Conservation (phyloP, 2,329 filamentous ascomycete species). For the Akanthomyces muscarius region DNA sequence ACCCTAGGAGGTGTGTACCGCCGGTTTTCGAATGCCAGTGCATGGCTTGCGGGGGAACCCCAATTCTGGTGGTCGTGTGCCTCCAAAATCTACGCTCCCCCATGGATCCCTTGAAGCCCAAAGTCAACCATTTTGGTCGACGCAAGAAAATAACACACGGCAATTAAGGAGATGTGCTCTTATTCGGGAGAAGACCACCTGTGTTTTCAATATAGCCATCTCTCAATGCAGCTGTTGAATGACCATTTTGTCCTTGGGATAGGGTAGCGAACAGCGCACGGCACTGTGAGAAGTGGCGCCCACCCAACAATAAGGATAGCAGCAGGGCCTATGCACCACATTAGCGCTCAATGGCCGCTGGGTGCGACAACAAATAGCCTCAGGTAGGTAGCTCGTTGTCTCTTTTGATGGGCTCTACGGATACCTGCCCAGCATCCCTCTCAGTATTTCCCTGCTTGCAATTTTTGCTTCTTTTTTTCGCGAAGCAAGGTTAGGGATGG, state of each 20-base stretch:
- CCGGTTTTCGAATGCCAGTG: neutral
- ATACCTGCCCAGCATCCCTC: neutral
- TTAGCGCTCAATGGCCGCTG: neutral
- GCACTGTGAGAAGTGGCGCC: neutral
- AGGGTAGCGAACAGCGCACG: neutral
- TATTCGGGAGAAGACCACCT: neutral
- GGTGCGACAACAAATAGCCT: neutral
- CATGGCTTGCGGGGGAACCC: neutral
- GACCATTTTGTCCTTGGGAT: neutral
- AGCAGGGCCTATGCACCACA: neutral
- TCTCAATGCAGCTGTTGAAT: neutral
- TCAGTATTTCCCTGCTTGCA: neutral
- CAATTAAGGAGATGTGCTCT: neutral
- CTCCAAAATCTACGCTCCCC: neutral
- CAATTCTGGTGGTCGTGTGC: neutral
- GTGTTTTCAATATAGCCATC: neutral
- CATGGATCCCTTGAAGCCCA: neutral
- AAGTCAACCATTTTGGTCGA: neutral
- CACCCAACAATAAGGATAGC: neutral
- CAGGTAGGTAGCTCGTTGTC: neutral
- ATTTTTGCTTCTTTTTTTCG: too few species aligned
- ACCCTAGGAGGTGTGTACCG: too few species aligned
- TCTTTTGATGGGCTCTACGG: neutral
- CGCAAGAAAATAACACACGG: neutral
- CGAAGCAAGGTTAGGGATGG: too few species aligned